Conservation (phyloP, 2,329 filamentous ascomycete species). For the Colletotrichum echinochloae region DNA sequence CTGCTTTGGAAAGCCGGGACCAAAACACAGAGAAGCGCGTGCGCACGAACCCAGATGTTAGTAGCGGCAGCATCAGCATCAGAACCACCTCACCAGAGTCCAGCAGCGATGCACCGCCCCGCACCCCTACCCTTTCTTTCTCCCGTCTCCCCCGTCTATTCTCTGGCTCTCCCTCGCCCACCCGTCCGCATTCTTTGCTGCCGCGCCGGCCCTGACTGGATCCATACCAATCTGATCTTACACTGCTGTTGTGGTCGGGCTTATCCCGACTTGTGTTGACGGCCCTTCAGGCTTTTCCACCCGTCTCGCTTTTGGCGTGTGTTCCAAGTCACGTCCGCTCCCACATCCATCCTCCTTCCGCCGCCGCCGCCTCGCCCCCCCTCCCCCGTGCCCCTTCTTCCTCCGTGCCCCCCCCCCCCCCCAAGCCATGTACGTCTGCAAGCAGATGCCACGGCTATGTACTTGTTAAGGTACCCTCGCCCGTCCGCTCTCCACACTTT, state of each 20-base stretch:
- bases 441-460: constrained; percentile 26
- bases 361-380: background rate
- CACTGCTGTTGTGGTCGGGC: constrained; percentile 11
- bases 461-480: constrained; percentile 41
- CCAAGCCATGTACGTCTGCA: constrained; percentile 35
- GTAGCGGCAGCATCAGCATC: background rate
- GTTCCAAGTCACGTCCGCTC: constrained; percentile 37
- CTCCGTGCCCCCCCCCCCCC: constrained; percentile 17
- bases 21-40: constrained; percentile 35
- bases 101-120: constrained; percentile 18
- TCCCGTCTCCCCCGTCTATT: background rate
- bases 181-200: constrained; percentile 15
- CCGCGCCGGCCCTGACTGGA: constrained; percentile 26
- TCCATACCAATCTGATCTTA: constrained; percentile 15
- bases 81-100: too few relatives aligned
- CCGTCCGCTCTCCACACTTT: constrained; percentile 39
- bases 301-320: constrained; percentile 2
- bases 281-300: constrained; percentile 12
- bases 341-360: constrained; percentile 6
- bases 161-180: constrained; percentile 4
- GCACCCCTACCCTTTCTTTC: background rate
- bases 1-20: constrained; percentile 14
- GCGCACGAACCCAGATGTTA: constrained; percentile 20
- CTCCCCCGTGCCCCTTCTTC: constrained; percentile 9
- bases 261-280: constrained; percentile 17